phyloP scores from a whole-genome alignment of 257 asterid genomes.

The Solanum piurae region DNA sequence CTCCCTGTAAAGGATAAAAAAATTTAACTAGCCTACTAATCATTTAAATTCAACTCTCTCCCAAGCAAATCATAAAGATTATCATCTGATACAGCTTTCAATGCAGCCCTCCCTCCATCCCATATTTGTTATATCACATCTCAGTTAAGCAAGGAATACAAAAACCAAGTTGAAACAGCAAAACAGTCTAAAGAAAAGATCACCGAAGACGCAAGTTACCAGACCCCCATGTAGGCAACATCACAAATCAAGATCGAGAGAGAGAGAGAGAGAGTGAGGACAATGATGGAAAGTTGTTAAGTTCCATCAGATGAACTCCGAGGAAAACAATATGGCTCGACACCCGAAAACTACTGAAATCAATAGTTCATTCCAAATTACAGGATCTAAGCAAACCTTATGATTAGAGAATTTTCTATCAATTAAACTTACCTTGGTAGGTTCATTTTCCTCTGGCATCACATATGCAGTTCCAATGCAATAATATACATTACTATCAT shows the following conservation, averaged over 20 bases:
- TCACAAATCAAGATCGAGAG: neutral
- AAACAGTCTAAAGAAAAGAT: neutral
- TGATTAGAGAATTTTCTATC: neutral
- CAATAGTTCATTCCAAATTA: neutral
- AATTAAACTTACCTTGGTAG: slow-evolving; percentile 54
- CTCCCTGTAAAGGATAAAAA: neutral
- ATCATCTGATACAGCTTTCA: neutral
- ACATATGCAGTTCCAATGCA: slow-evolving; percentile 96
- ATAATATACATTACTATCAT: slow-evolving; percentile 75
- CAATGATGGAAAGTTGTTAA: neutral
- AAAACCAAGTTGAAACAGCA: neutral
- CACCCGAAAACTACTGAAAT: neutral
- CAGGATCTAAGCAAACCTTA: neutral
- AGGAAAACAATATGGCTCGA: neutral
- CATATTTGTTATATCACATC: neutral
- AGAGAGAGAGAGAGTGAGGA: neutral
- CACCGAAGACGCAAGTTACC: neutral
- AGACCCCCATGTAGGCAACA: neutral
- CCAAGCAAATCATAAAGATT: neutral
- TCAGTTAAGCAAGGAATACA: neutral
- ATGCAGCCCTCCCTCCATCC: neutral
- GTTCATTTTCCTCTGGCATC: slow-evolving; percentile 93
- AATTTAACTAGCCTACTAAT: neutral
- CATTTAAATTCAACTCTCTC: neutral
- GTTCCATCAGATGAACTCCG: neutral